Percentiles rank a stretch among this genome's conserved stretches.
These are phyloP conservation scores for Neurospora tetrasperma DNA, from an alignment of 495 filamentous ascomycete species.

Conservation along the genomic window DNA sequence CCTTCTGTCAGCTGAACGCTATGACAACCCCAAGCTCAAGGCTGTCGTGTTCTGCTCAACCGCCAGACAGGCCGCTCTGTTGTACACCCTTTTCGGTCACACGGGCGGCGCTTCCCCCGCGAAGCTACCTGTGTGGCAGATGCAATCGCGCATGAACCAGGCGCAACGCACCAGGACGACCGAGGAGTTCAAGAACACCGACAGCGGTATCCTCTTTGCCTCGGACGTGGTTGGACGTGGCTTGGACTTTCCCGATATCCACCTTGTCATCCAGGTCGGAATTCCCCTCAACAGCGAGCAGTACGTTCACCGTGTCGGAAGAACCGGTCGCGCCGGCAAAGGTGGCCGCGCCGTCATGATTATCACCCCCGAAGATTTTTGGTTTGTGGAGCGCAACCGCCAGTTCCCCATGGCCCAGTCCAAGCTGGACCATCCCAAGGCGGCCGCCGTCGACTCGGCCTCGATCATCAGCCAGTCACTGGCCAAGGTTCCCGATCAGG, in stretches of 20 bases:
- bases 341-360: conserved; percentile 78
- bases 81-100: conserved; percentile 52
- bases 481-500: conserved; percentile 13
- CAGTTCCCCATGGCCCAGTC: conserved; percentile 22
- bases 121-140: conserved; percentile 85
- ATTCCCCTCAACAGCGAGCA: conserved; percentile 64
- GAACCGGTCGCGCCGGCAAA: conserved; percentile 77
- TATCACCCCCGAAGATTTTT: conserved; percentile 72
- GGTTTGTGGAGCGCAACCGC: conserved; percentile 23
- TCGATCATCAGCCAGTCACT: conserved; percentile 17
- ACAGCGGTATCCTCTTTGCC: conserved; percentile 73
- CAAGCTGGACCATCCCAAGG: conserved; percentile 13
- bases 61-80: conserved; percentile 94
- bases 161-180: conserved; percentile 65
- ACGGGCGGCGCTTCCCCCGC: conserved; percentile 68
- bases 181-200: conserved; percentile 72
- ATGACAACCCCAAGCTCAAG: conserved; percentile 59
- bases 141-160: conserved; percentile 50
- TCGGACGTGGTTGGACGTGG: conserved; percentile 87
- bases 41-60: conserved; percentile 99
- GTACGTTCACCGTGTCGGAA: conserved; percentile 89
- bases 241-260: conserved; percentile 66
- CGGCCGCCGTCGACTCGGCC: conserved; percentile 10
- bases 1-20: conserved; percentile 85
- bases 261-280: conserved; percentile 85